Evolutionary conservation across 441 rosid genomes (phyloP).

Genomic region (Eruca vesicaria): DNA sequence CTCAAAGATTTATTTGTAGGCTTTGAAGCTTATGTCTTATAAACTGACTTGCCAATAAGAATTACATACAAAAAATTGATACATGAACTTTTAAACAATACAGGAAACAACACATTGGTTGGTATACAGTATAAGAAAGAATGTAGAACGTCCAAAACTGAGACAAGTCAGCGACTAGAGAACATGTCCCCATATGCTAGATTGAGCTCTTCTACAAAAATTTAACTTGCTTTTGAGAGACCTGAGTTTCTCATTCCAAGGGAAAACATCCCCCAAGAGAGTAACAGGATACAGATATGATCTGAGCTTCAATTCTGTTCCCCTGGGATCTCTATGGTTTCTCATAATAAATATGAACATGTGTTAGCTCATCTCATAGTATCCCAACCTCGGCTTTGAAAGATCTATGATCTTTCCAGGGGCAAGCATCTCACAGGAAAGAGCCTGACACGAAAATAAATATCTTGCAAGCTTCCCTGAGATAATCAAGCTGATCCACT

Average conservation of each 20-base stretch:
- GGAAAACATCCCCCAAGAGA: background rate
- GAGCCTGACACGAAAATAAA: background rate
- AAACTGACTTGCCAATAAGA: background rate
- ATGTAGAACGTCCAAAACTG: conserved; percentile 18
- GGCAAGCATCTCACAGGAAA: background rate
- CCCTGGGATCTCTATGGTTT: background rate
- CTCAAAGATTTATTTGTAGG: background rate
- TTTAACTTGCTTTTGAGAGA: background rate
- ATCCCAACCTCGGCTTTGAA: background rate
- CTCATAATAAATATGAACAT: conserved; percentile 13
- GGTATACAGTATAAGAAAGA: background rate
- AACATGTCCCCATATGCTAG: conserved; percentile 5
- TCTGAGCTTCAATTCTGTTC: conserved; percentile 8
- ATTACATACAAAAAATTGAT: background rate
- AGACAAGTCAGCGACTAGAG: background rate
- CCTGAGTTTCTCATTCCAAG: background rate
- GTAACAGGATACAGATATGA: background rate
- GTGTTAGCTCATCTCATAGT: background rate
- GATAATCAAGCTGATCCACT: background rate
- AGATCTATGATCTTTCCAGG: background rate
- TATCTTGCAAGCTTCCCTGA: conserved; percentile 11
- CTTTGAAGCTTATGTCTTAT: background rate
- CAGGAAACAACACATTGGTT: conserved; percentile 4
- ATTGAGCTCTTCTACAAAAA: background rate
- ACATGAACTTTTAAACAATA: background rate